Conservation (phyloP, 73 alveolate genomes). For the Paraurostyla sp. region DNA sequence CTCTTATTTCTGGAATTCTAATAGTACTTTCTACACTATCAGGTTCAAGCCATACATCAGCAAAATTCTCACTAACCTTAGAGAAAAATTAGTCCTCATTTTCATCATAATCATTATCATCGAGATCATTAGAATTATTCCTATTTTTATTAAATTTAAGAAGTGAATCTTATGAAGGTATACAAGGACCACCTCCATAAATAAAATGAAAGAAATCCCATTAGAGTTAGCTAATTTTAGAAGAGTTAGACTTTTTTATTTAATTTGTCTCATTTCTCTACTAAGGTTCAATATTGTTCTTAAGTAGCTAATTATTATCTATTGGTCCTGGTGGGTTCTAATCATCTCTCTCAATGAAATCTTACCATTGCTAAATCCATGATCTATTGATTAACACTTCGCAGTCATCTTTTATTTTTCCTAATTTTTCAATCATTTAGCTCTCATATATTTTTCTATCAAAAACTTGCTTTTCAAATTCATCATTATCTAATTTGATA, state of each 20-base stretch:
- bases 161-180: background rate
- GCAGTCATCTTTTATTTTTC: background rate
- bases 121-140: background rate
- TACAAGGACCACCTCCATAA: background rate
- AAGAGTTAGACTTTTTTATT: background rate
- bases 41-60: background rate
- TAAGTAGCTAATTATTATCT: background rate
- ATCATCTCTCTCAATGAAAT: background rate
- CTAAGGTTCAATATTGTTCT: background rate
- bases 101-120: background rate
- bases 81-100: background rate
- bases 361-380: background rate
- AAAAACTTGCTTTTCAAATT: no score
- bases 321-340: background rate
- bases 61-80: background rate
- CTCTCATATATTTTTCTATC: background rate
- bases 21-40: background rate
- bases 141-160: background rate
- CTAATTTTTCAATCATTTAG: background rate
- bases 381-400: background rate
- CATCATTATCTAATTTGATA: no score
- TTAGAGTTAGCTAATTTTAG: background rate
- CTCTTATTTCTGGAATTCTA: background rate
- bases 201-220: background rate
- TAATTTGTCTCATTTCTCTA: background rate